Percentiles rank a stretch among this genome's conserved stretches.
phyloP scores from a whole-genome alignment of 2,329 filamentous ascomycete species.

The Xylaria sp. region DNA sequence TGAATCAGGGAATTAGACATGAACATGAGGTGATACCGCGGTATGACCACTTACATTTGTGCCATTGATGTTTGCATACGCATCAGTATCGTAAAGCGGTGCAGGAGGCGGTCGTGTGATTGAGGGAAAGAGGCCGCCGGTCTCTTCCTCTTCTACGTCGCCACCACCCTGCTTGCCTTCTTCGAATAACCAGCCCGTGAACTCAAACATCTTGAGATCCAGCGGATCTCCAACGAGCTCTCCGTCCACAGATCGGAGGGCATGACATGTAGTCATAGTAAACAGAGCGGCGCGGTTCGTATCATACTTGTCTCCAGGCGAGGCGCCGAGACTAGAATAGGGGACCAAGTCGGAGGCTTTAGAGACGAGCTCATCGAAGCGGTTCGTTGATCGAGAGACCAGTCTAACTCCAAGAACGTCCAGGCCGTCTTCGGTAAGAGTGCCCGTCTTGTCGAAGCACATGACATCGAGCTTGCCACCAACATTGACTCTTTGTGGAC shows the following conservation, averaged over 20 bases:
- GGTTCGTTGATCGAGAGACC: conserved; percentile 55
- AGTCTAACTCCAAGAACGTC: conserved; percentile 87
- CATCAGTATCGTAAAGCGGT: conserved; percentile 44
- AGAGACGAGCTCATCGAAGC: conserved; percentile 72
- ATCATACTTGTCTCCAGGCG: conserved; percentile 32
- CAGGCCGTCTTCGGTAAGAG: conserved; percentile 89
- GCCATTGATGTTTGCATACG: conserved; percentile 26
- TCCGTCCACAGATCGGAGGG: conserved; percentile 76
- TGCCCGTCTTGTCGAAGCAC: conserved; percentile 99
- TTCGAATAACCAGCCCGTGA: conserved; percentile 86
- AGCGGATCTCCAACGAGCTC: conserved; percentile 90
- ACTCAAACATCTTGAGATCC: conserved; percentile 98
- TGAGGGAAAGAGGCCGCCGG: conserved; percentile 73
- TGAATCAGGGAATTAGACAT: conserved; percentile 24
- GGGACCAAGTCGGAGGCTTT: conserved; percentile 57
- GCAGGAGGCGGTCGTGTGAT: conserved; percentile 73
- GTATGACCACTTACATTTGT: conserved; percentile 26
- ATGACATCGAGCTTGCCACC: conserved; percentile 93
- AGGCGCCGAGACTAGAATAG: conserved; percentile 27
- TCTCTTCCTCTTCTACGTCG: conserved; percentile 67
- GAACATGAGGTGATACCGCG: neutral
- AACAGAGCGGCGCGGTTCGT: conserved; percentile 63
- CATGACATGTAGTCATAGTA: conserved; percentile 97
- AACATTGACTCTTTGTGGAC: conserved; percentile 93
- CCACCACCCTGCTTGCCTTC: conserved; percentile 69